A percentile compares a stretch with the other conserved stretches of the same genome.
These are phyloP conservation scores for Fraxinus cuspidata DNA, from an alignment of 257 asterid species.

Conservation along the genomic window DNA sequence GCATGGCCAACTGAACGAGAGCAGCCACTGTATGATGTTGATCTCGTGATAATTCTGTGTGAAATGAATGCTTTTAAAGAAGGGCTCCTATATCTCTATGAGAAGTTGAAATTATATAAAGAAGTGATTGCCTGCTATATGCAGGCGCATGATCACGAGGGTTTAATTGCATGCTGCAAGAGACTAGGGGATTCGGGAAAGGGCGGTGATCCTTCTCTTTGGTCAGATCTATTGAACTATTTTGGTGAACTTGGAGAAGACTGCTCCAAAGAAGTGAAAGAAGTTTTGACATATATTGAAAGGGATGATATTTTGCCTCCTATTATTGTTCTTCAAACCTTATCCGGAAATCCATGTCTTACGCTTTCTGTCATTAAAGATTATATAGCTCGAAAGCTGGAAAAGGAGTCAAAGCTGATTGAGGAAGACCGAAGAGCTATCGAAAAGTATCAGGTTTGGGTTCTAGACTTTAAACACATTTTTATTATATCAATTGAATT, in stretches of 20 bases:
- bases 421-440: conserved; percentile 82
- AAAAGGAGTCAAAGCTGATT: conserved; percentile 79
- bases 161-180: conserved; percentile 96
- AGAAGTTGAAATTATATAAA: conserved; percentile 91
- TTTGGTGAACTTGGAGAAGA: conserved; percentile 70
- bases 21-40: conserved; percentile 89
- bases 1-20: conserved; percentile 95
- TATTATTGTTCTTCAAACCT: conserved; percentile 73
- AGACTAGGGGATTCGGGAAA: conserved; percentile 85
- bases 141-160: conserved; percentile 93
- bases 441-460: conserved; percentile 84
- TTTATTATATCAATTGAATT: conserved; percentile 9
- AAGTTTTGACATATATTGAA: conserved; percentile 19
- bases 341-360: conserved; percentile 77
- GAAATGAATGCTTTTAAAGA: conserved; percentile 80
- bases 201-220: conserved; percentile 89
- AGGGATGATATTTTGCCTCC: conserved; percentile 93
- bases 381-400: conserved; percentile 86
- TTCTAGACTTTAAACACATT: conserved; percentile 13
- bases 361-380: conserved; percentile 91
- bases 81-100: conserved; percentile 82
- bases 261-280: too few relatives aligned
- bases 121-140: conserved; percentile 95
- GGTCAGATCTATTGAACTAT: conserved; percentile 91
- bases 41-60: conserved; percentile 83